Conservation (phyloP, 257 asterid genomes). For the Fraxinus pennsylvanica region DNA sequence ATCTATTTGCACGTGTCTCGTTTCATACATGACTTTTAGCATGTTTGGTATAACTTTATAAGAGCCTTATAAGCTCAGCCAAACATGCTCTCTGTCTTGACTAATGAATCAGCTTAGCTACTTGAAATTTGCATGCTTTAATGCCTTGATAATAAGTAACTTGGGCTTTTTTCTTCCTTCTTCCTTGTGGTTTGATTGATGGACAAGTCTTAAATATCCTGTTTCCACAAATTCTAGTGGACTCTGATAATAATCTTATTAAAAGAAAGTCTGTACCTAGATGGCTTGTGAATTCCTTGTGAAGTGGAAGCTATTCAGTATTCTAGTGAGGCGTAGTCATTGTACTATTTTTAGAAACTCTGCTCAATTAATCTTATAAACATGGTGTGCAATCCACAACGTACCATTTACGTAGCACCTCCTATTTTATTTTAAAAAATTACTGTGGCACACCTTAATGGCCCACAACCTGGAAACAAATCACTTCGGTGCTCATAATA, state of each 20-base stretch:
- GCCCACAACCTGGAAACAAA: background rate
- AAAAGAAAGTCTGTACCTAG: background rate
- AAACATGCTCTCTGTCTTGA: background rate
- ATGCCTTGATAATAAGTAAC: background rate
- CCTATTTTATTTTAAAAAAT: background rate
- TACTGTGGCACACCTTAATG: background rate
- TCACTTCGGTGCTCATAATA: background rate
- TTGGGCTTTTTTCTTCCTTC: background rate
- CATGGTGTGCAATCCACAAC: background rate
- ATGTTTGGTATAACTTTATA: background rate
- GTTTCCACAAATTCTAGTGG: background rate
- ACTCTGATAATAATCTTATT: background rate
- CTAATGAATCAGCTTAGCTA: background rate
- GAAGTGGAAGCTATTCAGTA: background rate
- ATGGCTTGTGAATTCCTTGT: background rate
- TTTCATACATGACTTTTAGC: background rate
- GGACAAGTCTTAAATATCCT: background rate
- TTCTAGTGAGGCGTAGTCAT: background rate
- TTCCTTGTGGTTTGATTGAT: background rate
- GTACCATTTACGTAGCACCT: background rate
- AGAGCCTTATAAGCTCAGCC: background rate
- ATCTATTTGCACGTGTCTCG: background rate
- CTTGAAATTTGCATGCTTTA: background rate
- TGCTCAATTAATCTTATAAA: background rate
- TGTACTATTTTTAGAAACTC: background rate